Evolutionary conservation across 148 eudicot species (phyloP).

Genomic region (Camellia granthamiana): DNA sequence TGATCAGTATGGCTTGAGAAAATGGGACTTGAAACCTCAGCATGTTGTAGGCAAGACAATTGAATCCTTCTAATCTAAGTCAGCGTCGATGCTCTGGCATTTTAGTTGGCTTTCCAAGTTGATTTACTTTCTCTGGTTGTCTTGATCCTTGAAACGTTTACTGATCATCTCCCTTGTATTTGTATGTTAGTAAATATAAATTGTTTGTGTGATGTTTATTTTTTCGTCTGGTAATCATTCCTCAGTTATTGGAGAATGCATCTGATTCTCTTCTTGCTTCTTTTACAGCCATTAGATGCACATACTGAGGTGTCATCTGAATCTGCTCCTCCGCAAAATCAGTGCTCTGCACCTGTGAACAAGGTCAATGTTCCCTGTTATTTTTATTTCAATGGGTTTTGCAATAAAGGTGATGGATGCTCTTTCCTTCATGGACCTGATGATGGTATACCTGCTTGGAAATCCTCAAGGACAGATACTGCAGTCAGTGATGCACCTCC

Average conservation of each 20-base stretch:
- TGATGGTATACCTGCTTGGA: constrained; percentile 24
- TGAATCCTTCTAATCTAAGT: background rate
- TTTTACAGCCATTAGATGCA: constrained; percentile 55
- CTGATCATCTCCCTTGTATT: background rate
- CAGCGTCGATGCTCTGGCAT: background rate
- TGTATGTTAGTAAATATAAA: background rate
- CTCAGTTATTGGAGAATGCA: constrained; percentile 1
- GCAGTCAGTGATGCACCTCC: constrained; percentile 27
- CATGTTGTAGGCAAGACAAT: background rate
- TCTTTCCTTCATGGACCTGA: constrained; percentile 50
- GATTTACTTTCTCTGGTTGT: too few relatives aligned
- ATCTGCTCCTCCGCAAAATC: constrained; percentile 26
- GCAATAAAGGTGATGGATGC: constrained; percentile 71
- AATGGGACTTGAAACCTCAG: background rate
- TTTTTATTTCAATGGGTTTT: constrained; percentile 51
- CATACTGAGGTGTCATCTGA: constrained; percentile 35
- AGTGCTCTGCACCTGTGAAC: constrained; percentile 29
- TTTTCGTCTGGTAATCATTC: background rate
- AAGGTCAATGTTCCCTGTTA: constrained; percentile 58
- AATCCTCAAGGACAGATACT: constrained; percentile 29
- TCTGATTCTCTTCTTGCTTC: background rate
- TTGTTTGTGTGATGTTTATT: background rate
- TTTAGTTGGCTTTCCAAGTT: background rate
- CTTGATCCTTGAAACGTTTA: too few relatives aligned
- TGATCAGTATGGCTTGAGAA: too few relatives aligned